Evolutionary conservation across 2,329 filamentous ascomycete genomes (phyloP).

Genomic region (Fusarium acutatum): DNA sequence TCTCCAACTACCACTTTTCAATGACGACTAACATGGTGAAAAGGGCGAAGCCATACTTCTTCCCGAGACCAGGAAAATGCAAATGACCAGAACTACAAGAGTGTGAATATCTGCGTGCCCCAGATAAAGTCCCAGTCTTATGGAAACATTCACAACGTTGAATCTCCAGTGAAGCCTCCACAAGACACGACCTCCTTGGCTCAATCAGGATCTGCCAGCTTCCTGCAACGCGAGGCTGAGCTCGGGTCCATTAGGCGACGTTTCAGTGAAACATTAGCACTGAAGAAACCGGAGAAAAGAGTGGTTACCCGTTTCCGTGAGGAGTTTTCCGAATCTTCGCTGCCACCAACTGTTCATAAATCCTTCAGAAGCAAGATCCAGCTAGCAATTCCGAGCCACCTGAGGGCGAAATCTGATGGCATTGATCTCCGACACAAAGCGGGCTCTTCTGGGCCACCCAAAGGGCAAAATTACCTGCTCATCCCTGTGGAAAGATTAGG

Average conservation of each 20-base stretch:
- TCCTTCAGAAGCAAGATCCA: slow-evolving; percentile 51
- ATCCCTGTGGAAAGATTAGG: neutral
- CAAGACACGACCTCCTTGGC: slow-evolving; percentile 21
- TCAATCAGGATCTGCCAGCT: slow-evolving; percentile 50
- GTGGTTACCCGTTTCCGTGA: slow-evolving; percentile 53
- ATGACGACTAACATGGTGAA: neutral
- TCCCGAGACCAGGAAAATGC: slow-evolving; percentile 37
- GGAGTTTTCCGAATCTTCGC: slow-evolving; percentile 41
- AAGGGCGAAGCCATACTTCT: slow-evolving; percentile 17
- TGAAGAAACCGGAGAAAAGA: slow-evolving; percentile 41
- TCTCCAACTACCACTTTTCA: too few species aligned
- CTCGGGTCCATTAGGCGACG: slow-evolving; percentile 51
- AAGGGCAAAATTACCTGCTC: neutral
- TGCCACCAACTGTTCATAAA: slow-evolving; percentile 15
- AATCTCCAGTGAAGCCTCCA: neutral
- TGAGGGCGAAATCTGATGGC: slow-evolving; percentile 30
- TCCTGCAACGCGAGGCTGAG: slow-evolving; percentile 50
- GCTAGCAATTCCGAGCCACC: slow-evolving; percentile 45
- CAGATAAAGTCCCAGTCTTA: neutral
- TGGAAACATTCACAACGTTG: neutral
- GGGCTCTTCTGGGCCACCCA: neutral
- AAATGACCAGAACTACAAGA: slow-evolving; percentile 4
- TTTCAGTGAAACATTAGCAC: slow-evolving; percentile 48
- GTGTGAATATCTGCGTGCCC: neutral
- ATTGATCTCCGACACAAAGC: neutral